phyloP scores from a whole-genome alignment of 1,284 basidiomycete species.

The Tylopilus sp. region DNA sequence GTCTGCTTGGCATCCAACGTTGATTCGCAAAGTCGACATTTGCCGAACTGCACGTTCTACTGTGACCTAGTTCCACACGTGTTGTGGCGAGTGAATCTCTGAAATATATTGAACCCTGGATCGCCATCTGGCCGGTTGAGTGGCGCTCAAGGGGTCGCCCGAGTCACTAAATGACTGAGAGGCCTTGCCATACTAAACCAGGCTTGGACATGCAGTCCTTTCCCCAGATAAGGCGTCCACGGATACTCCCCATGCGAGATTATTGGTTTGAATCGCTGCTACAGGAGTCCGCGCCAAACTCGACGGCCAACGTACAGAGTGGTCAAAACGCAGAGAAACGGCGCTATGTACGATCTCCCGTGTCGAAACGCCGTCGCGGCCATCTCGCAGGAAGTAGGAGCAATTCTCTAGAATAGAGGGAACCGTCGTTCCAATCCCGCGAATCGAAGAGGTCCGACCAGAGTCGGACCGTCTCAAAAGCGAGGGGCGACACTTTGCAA shows the following conservation, averaged over 20 bases:
- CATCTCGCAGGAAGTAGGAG: constrained; percentile 5
- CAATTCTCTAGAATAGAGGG: too few species aligned
- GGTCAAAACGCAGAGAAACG: neutral
- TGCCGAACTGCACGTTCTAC: constrained; percentile 1
- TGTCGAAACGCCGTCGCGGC: constrained; percentile 4
- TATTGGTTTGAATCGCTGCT: neutral
- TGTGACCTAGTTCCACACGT: neutral
- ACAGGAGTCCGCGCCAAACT: constrained; percentile 3
- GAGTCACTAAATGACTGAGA: neutral
- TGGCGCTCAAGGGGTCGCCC: neutral
- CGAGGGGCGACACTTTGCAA: neutral
- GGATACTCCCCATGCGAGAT: neutral
- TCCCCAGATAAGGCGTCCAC: neutral
- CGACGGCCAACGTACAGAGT: constrained; percentile 10
- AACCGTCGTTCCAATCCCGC: constrained; percentile 10
- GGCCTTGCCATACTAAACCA: neutral
- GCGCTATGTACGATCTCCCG: neutral
- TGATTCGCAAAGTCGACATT: constrained; percentile 1
- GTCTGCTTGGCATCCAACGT: neutral
- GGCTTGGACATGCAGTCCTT: neutral
- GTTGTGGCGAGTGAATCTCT: neutral
- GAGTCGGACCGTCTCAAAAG: neutral
- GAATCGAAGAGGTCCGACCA: neutral
- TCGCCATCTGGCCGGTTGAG: neutral
- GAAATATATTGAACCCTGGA: neutral